Percentiles rank a stretch among this genome's conserved stretches.
Conservation (phyloP, 1,284 basidiomycete genomes). For the Coniferiporia weirii region DNA sequence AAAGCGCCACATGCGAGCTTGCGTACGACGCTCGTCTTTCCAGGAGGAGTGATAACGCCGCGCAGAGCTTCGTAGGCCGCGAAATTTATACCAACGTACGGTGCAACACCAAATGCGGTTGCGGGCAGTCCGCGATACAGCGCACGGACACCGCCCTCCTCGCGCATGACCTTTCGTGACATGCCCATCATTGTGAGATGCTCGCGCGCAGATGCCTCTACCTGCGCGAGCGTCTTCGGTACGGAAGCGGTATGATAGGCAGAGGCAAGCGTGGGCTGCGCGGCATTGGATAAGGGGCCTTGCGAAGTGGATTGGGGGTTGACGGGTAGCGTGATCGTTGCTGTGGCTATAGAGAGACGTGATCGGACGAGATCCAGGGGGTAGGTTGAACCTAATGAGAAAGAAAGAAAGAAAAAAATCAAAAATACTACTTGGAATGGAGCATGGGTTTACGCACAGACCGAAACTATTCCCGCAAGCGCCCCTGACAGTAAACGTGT, state of each 20-base stretch:
- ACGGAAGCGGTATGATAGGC: slow-evolving; percentile 42
- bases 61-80: slow-evolving; percentile 74
- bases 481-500: slow-evolving; percentile 81
- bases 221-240: not conserved
- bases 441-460: slow-evolving; percentile 47
- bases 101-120: slow-evolving; percentile 88
- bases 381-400: slow-evolving; percentile 88
- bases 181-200: slow-evolving; percentile 64
- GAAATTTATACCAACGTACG: slow-evolving; percentile 87
- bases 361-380: slow-evolving; percentile 90
- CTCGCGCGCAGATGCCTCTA: not conserved
- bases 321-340: slow-evolving; percentile 46
- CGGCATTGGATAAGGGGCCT: slow-evolving; percentile 21
- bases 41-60: slow-evolving; percentile 70
- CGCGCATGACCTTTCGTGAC: slow-evolving; percentile 83
- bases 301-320: slow-evolving; percentile 23
- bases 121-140: slow-evolving; percentile 86
- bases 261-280: slow-evolving; percentile 39
- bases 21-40: slow-evolving; percentile 54
- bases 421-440: not conserved
- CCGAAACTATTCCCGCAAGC: slow-evolving; percentile 86
- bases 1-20: slow-evolving; percentile 75
- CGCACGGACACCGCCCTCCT: slow-evolving; percentile 85
- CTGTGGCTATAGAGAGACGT: slow-evolving; percentile 89
- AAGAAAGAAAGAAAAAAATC: not conserved